Percentiles rank a stretch among this genome's conserved stretches.
These are phyloP conservation scores for Cymodocea nodosa DNA, from an alignment of 116 monocot genomes.

Conservation along the genomic window DNA sequence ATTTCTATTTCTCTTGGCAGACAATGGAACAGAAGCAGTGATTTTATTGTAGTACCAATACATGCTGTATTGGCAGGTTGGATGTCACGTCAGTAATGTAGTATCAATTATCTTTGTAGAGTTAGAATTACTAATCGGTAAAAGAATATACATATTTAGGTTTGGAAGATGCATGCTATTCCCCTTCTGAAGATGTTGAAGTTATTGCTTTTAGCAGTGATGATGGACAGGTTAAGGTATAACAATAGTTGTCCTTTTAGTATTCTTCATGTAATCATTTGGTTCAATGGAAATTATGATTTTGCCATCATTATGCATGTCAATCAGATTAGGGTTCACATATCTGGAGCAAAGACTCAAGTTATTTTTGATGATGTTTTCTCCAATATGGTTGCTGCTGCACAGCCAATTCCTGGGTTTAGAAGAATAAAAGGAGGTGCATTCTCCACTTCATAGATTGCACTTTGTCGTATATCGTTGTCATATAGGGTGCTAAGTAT, in stretches of 20 bases:
- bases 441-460: neutral
- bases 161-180: neutral
- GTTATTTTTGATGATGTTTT: constrained; percentile 53
- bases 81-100: neutral
- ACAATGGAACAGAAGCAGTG: neutral
- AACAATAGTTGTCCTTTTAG: neutral
- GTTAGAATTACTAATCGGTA: neutral
- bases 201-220: constrained; percentile 13
- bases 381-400: constrained; percentile 47
- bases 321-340: constrained; percentile 34
- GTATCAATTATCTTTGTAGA: neutral
- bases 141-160: neutral
- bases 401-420: constrained; percentile 76
- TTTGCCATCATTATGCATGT: constrained; percentile 3
- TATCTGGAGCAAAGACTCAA: constrained; percentile 42
- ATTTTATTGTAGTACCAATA: neutral
- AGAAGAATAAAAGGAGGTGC: constrained; percentile 70
- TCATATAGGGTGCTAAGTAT: no score
- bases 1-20: neutral
- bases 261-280: neutral
- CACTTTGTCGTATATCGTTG: no score
- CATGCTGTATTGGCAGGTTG: neutral
- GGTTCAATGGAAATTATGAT: neutral
- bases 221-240: constrained; percentile 39
- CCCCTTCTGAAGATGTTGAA: constrained; percentile 17